These are phyloP conservation scores for Candida nitratophila DNA, from an alignment of 805 yeast species.

Conservation along the genomic window DNA sequence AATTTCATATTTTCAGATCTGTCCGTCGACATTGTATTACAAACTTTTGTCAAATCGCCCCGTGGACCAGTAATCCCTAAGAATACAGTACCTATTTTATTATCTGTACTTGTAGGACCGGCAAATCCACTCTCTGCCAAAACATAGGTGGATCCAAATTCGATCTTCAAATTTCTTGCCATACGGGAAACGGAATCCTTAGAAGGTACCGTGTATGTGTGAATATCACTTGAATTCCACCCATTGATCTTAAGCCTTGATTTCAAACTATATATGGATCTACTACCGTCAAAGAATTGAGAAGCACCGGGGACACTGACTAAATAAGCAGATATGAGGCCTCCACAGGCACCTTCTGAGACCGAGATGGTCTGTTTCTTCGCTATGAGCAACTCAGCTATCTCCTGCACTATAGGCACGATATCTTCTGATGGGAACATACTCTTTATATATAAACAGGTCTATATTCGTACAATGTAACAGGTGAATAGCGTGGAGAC, in stretches of 20 bases:
- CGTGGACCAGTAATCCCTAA: constrained; percentile 64
- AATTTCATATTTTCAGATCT: constrained; percentile 67
- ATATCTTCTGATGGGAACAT: constrained; percentile 58
- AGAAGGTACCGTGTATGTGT: constrained; percentile 73
- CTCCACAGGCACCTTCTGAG: constrained; percentile 89
- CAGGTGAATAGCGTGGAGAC: too few relatives aligned
- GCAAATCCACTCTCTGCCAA: constrained; percentile 86
- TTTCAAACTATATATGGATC: constrained; percentile 68
- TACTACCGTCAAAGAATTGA: constrained; percentile 75
- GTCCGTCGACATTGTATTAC: constrained; percentile 39
- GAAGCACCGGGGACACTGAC: constrained; percentile 86
- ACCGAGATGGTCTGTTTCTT: constrained; percentile 65
- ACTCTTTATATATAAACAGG: too few relatives aligned
- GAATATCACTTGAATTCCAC: constrained; percentile 67
- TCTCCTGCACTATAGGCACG: constrained; percentile 41
- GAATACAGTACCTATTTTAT: constrained; percentile 58
- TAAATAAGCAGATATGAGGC: constrained; percentile 70
- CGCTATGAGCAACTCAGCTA: constrained; percentile 47
- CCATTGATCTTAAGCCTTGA: constrained; percentile 72
- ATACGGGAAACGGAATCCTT: constrained; percentile 63
- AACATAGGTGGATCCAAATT: constrained; percentile 76
- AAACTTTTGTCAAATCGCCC: constrained; percentile 41
- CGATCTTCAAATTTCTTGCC: constrained; percentile 74
- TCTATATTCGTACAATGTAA: too few relatives aligned
- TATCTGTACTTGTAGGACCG: constrained; percentile 49